These are phyloP conservation scores for Erythrobasidium hasegawianum DNA, from an alignment of 1,284 basidiomycete genomes.

Conservation along the genomic window DNA sequence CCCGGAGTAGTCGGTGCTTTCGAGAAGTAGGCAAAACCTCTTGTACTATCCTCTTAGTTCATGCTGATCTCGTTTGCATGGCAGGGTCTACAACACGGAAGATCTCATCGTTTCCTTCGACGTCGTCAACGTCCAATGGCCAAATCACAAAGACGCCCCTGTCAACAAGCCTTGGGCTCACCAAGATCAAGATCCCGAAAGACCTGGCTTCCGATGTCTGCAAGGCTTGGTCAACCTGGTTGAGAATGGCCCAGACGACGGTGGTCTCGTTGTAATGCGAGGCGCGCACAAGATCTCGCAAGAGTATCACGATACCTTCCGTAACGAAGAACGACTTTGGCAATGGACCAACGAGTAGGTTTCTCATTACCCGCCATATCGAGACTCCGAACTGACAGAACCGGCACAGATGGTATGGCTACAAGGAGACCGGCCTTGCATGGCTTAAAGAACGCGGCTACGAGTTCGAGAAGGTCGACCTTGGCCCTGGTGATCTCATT, in stretches of 20 bases:
- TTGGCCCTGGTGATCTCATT: slow-evolving; percentile 29
- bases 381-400: too few species aligned
- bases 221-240: slow-evolving; percentile 50
- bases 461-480: slow-evolving; percentile 33
- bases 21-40: slow-evolving; percentile 22
- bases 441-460: slow-evolving; percentile 13
- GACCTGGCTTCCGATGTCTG: slow-evolving; percentile 48
- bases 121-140: slow-evolving; percentile 42
- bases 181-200: slow-evolving; percentile 48
- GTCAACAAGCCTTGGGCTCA: slow-evolving; percentile 49
- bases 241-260: not conserved
- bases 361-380: too few species aligned
- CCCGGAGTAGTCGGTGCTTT: slow-evolving; percentile 35
- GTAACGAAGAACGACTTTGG: slow-evolving; percentile 46
- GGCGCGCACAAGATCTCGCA: not conserved
- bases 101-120: slow-evolving; percentile 50
- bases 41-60: too few species aligned
- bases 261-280: slow-evolving; percentile 2
- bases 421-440: not conserved
- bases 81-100: slow-evolving; percentile 47
- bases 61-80: too few species aligned
- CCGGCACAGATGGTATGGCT: slow-evolving; percentile 32
- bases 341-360: not conserved
- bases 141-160: not conserved
- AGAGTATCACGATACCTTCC: slow-evolving; percentile 30